Evolutionary conservation across 208 protist genomes (phyloP), one percentile per base, ranked within the genome.

Genomic region (Herpetomonas tarakana): DNA sequence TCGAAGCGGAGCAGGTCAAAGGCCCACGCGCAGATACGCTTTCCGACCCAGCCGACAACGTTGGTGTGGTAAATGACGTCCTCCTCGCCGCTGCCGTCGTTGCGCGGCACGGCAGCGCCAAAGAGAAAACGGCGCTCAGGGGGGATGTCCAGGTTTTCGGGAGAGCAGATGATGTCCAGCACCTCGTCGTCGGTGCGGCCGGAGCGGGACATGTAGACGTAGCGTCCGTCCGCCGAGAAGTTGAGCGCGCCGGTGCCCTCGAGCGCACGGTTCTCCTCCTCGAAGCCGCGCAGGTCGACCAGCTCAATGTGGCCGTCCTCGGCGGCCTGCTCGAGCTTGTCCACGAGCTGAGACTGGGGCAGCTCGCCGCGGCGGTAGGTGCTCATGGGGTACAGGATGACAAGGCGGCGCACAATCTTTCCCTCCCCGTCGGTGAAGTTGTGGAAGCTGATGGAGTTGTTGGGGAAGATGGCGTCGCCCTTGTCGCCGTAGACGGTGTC

Each of bases 131-230:
- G 82, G 53, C 85, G 86, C 59, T 83, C 62, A 44, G 62, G 54
- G n/a, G 86, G 86, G 62, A 93, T 93, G 68, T 88, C 81, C 22
- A 93, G 67, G 61, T 88, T 76, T 64, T 90, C 74, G 38, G 66
- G 63, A 49, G 45, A 49, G 74, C 82, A 93, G 52, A 93, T 24
- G 28, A 84, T 47, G 58, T 80, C 74, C 19, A 93, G 71, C 25
- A 90, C 62, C 59, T 73, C 73, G 30, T 86, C 82, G 53, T 83
- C 77, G 39, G 73, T 84, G 58, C 86, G 86, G 25, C 52, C 51
- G 51, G 86, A 93, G 51, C 78, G 86, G 22, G 78, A 75, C 86
- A 93, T 93, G 68, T 90, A 93, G 14, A 86, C 86, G 62, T 81
- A 88, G 39, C 66, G 44, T 27, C 83, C 81, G 58, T 91, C 76